Conservation (phyloP, 345 rosid species). For the Brassica rapa region DNA sequence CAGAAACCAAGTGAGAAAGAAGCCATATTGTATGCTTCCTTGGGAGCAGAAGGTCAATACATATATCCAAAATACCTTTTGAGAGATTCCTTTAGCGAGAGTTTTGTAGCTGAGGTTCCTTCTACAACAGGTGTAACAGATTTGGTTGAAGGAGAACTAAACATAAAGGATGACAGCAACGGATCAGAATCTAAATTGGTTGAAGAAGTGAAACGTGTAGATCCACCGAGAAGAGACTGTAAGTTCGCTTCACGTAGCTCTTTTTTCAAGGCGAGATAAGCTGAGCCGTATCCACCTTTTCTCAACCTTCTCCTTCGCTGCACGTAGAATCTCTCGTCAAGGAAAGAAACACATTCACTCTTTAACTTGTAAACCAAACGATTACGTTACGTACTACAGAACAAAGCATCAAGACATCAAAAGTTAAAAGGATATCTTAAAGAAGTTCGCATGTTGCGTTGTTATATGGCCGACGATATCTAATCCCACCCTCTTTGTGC, state of each 20-base stretch:
- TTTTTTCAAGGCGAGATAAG: slow-evolving; percentile 62
- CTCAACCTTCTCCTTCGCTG: slow-evolving; percentile 73
- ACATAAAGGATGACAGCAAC: slow-evolving; percentile 67
- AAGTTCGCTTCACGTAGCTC: slow-evolving; percentile 69
- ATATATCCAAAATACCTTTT: slow-evolving; percentile 45
- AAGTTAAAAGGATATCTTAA: slow-evolving; percentile 65
- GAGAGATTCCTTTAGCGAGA: slow-evolving; percentile 39
- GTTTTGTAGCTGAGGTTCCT: slow-evolving; percentile 15
- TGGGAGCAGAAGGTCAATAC: neutral
- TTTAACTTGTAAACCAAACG: neutral
- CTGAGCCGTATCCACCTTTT: slow-evolving; percentile 57
- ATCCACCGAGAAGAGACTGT: slow-evolving; percentile 71
- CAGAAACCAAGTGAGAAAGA: slow-evolving; percentile 12
- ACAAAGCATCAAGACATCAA: neutral
- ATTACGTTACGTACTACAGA: neutral
- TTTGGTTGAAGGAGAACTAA: slow-evolving; percentile 29
- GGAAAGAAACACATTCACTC: slow-evolving; percentile 44
- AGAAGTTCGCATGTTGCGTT: slow-evolving; percentile 63
- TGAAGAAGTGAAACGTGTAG: slow-evolving; percentile 52
- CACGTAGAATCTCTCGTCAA: slow-evolving; percentile 56
- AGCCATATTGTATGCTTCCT: neutral
- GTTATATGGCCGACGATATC: slow-evolving; percentile 77
- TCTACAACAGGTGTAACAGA: slow-evolving; percentile 22
- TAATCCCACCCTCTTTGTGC: slow-evolving; percentile 68
- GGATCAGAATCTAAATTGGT: slow-evolving; percentile 67